phyloP scores from a whole-genome alignment of 116 monocot species.

The Zostera marina region DNA sequence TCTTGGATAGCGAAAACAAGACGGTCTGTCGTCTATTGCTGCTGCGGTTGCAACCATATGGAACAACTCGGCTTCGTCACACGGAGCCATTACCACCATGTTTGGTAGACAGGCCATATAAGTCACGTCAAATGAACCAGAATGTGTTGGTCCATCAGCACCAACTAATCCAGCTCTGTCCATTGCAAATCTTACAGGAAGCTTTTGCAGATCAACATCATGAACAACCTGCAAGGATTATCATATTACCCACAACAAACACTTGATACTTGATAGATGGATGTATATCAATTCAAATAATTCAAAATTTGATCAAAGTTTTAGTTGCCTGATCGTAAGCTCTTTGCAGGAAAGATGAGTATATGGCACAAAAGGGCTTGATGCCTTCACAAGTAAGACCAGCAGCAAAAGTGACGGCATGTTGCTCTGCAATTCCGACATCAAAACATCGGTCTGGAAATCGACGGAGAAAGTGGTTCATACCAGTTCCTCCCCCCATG shows the following conservation, averaged over 20 bases:
- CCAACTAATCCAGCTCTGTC: conserved; percentile 91
- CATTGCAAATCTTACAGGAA: conserved; percentile 96
- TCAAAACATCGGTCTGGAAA: conserved; percentile 83
- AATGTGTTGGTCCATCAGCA: conserved; percentile 93
- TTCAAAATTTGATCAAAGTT: too few species aligned
- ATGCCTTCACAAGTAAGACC: conserved; percentile 88
- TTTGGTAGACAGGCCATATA: conserved; percentile 95
- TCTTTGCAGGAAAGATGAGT: conserved; percentile 87
- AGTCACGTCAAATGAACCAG: conserved; percentile 82
- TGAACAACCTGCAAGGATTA: conserved; percentile 59
- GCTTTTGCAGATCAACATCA: conserved; percentile 90
- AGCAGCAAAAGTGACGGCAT: conserved; percentile 93
- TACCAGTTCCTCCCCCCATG: conserved; percentile 93
- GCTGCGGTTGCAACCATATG: conserved; percentile 97
- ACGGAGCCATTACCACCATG: conserved; percentile 97
- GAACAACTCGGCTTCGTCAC: conserved; percentile 85
- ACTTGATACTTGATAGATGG: too few species aligned
- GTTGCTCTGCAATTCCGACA: conserved; percentile 95
- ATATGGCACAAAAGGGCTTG: conserved; percentile 90
- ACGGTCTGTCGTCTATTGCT: conserved; percentile 68
- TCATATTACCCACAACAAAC: not conserved
- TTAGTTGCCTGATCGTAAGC: conserved; percentile 71
- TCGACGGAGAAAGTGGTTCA: conserved; percentile 82
- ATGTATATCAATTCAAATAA: too few species aligned
- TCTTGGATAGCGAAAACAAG: conserved; percentile 85